These are phyloP conservation scores for Nakazawaea siamensis DNA, from an alignment of 805 yeast genomes.

Conservation along the genomic window DNA sequence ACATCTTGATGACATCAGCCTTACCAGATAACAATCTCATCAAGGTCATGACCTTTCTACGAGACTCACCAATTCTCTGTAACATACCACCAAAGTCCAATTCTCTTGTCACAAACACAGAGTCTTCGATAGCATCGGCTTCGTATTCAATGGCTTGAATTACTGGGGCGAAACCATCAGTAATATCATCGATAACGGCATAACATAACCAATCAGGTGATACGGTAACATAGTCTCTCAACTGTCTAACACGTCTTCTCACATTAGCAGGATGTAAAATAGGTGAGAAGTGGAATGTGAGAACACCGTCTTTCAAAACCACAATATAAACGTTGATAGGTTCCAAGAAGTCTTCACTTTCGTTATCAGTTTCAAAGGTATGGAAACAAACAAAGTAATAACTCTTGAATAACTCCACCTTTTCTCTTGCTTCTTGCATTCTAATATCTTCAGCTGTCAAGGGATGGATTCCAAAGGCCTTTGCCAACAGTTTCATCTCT, in stretches of 20 bases:
- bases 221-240: constrained; percentile 70
- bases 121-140: constrained; percentile 77
- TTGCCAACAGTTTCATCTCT: constrained; percentile 87
- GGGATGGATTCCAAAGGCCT: constrained; percentile 96
- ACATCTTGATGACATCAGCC: constrained; percentile 94
- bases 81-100: constrained; percentile 72
- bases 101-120: constrained; percentile 75
- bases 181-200: constrained; percentile 76
- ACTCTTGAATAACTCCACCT: constrained; percentile 83
- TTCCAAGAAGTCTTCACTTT: constrained; percentile 75
- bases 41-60: constrained; percentile 87
- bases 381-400: constrained; percentile 97
- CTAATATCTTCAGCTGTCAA: constrained; percentile 96
- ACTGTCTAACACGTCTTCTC: constrained; percentile 73
- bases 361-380: constrained; percentile 82
- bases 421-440: constrained; percentile 95
- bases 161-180: constrained; percentile 79
- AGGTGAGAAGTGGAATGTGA: constrained; percentile 66
- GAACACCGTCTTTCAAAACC: constrained; percentile 58
- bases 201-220: constrained; percentile 79
- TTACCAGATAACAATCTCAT: constrained; percentile 86
- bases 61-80: constrained; percentile 76
- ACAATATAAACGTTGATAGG: constrained; percentile 72
- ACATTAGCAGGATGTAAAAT: constrained; percentile 66
- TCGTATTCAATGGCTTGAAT: constrained; percentile 71